Evolutionary conservation across 2,329 filamentous ascomycete genomes (phyloP).

Genomic region (Scortechinia acanthostroma): DNA sequence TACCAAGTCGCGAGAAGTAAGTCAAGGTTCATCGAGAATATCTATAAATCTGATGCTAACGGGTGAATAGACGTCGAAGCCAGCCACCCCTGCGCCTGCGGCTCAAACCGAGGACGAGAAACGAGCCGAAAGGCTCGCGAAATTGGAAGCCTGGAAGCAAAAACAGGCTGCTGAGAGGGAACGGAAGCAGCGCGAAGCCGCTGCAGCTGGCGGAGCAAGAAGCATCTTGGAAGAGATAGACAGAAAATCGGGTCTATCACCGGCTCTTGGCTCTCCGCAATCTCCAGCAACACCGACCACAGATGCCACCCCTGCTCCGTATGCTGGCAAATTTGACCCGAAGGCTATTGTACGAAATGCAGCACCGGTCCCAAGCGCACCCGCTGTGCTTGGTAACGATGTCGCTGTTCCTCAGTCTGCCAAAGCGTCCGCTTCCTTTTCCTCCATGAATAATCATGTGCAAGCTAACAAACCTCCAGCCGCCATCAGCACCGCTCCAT

Average conservation of each 20-base stretch:
- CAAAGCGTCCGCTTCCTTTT: slow-evolving; percentile 19
- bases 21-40: neutral
- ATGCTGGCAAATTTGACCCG: slow-evolving; percentile 70
- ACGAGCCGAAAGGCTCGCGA: slow-evolving; percentile 66
- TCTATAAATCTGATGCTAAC: slow-evolving; percentile 10
- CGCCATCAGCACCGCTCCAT: slow-evolving; percentile 3
- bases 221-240: slow-evolving; percentile 56
- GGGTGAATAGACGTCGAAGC: slow-evolving; percentile 25
- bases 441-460: no score
- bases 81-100: slow-evolving; percentile 39
- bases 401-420: slow-evolving; percentile 29
- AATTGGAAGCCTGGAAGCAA: slow-evolving; percentile 85
- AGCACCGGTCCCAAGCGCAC: slow-evolving; percentile 38
- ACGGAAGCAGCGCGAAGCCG: slow-evolving; percentile 64
- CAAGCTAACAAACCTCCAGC: neutral
- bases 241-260: slow-evolving; percentile 48
- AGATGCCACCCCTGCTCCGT: slow-evolving; percentile 30
- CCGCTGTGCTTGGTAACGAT: slow-evolving; percentile 35
- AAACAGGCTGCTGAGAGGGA: slow-evolving; percentile 70
- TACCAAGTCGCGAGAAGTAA: slow-evolving; percentile 12
- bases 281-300: slow-evolving; percentile 33
- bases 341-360: slow-evolving; percentile 80
- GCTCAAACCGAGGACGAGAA: slow-evolving; percentile 71
- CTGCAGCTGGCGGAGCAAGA: slow-evolving; percentile 49
- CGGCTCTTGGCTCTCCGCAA: slow-evolving; percentile 31